phyloP scores from a whole-genome alignment of 495 filamentous ascomycete genomes.

The Delitschia confertaspora region DNA sequence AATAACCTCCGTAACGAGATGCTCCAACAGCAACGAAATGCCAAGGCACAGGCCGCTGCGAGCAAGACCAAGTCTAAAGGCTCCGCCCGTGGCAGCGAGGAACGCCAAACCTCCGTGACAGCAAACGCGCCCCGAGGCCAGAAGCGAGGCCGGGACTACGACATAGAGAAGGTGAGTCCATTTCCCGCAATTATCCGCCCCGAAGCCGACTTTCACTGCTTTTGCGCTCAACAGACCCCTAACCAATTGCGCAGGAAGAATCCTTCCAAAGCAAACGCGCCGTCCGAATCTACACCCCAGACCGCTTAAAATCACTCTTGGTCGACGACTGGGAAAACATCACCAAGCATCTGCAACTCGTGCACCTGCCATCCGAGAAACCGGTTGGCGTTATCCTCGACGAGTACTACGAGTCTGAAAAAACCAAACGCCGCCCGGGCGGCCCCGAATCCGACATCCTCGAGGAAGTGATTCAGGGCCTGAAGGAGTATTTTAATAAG shows the following conservation, averaged over 20 bases:
- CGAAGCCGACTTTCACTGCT: not conserved
- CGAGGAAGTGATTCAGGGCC: slow-evolving; percentile 73
- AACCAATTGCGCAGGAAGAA: slow-evolving; percentile 60
- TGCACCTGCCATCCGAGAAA: slow-evolving; percentile 66
- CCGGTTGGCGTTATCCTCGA: slow-evolving; percentile 70
- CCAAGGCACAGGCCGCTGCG: slow-evolving; percentile 28
- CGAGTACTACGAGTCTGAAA: slow-evolving; percentile 64
- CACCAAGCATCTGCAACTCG: slow-evolving; percentile 84
- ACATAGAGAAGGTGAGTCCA: slow-evolving; percentile 69
- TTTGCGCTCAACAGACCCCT: not conserved
- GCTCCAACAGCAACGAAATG: slow-evolving; percentile 41
- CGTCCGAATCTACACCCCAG: slow-evolving; percentile 72
- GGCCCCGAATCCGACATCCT: slow-evolving; percentile 72
- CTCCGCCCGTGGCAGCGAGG: slow-evolving; percentile 79
- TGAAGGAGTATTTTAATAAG: slow-evolving; percentile 88
- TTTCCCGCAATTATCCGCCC: not conserved
- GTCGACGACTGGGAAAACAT: slow-evolving; percentile 99
- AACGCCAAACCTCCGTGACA: slow-evolving; percentile 57
- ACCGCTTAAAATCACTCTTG: slow-evolving; percentile 76
- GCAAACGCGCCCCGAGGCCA: slow-evolving; percentile 50
- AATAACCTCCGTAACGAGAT: slow-evolving; percentile 52
- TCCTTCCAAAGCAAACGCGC: slow-evolving; percentile 67
- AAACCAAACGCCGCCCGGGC: slow-evolving; percentile 51
- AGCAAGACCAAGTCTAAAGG: slow-evolving; percentile 52
- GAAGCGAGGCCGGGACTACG: slow-evolving; percentile 69